phyloP scores from a whole-genome alignment of 345 rosid genomes.

The Draba incana region DNA sequence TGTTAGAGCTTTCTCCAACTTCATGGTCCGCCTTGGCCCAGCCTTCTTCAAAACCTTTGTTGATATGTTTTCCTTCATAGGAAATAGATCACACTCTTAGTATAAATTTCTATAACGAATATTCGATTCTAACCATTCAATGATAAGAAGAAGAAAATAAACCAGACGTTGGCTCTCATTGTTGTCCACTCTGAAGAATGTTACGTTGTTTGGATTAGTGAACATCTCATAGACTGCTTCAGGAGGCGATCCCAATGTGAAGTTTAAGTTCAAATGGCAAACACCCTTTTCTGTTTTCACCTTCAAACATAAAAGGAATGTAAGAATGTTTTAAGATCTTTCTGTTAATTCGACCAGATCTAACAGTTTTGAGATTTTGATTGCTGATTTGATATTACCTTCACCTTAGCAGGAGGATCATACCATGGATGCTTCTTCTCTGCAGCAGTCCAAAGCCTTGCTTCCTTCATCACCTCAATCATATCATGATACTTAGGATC shows the following conservation, averaged over 20 bases:
- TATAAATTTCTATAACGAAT: background rate
- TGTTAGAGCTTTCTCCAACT: conserved; percentile 62
- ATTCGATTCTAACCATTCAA: background rate
- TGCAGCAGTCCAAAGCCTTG: conserved; percentile 52
- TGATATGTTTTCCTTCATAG: conserved; percentile 60
- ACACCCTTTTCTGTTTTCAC: conserved; percentile 55
- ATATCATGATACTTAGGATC: conserved; percentile 13
- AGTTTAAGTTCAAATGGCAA: conserved; percentile 13
- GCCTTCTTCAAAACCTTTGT: conserved; percentile 60
- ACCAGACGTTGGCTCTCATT: conserved; percentile 14
- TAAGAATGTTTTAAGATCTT: background rate
- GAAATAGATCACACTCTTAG: no score
- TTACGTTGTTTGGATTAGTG: background rate
- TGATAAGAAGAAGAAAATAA: background rate
- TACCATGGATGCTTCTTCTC: conserved; percentile 56
- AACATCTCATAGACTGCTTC: background rate
- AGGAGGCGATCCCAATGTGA: conserved; percentile 10
- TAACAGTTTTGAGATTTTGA: background rate
- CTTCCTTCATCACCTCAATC: background rate
- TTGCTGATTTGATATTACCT: conserved; percentile 43
- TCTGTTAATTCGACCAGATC: background rate
- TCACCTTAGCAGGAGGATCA: conserved; percentile 56
- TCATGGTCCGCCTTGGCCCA: conserved; percentile 67
- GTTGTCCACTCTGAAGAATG: background rate
- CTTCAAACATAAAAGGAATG: conserved; percentile 44